phyloP scores from a whole-genome alignment of 164 flowering plant genomes.

The Macadamia tetraphylla region DNA sequence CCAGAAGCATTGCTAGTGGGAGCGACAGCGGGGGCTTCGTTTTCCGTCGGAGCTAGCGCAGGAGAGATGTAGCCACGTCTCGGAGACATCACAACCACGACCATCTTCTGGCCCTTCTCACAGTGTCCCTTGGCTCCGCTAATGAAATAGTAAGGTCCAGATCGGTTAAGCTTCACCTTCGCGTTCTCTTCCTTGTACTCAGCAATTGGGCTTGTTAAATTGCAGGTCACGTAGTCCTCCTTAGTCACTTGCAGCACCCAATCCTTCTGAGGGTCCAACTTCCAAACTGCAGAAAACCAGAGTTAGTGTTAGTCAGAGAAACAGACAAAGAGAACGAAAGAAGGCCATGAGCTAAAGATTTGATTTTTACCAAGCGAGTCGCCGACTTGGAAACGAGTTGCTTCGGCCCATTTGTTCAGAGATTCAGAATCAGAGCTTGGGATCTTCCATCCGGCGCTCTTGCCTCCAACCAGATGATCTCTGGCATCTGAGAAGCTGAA shows the following conservation, averaged over 20 bases:
- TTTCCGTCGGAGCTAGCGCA: slow-evolving; percentile 45
- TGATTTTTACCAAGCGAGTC: slow-evolving; percentile 32
- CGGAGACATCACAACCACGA: slow-evolving; percentile 42
- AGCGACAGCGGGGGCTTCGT: slow-evolving; percentile 36
- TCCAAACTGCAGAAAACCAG: slow-evolving; percentile 30
- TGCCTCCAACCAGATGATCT: slow-evolving; percentile 37
- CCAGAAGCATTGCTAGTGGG: slow-evolving; percentile 20
- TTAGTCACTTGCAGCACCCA: slow-evolving; percentile 43
- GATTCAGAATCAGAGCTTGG: slow-evolving; percentile 38
- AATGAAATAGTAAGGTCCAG: slow-evolving; percentile 54
- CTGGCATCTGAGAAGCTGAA: slow-evolving; percentile 19
- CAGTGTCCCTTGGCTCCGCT: slow-evolving; percentile 49
- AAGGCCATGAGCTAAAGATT: background rate
- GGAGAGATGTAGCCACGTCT: slow-evolving; percentile 31
- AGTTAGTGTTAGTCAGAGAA: background rate
- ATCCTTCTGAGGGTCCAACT: slow-evolving; percentile 30
- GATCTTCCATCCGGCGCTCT: slow-evolving; percentile 29
- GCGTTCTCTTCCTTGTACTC: slow-evolving; percentile 42
- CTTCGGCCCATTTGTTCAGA: slow-evolving; percentile 38
- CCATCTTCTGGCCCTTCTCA: slow-evolving; percentile 49
- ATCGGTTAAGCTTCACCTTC: slow-evolving; percentile 30
- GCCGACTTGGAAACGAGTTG: slow-evolving; percentile 34
- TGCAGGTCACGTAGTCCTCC: slow-evolving; percentile 35
- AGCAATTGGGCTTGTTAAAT: slow-evolving; percentile 23
- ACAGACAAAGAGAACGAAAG: background rate